Conservation (phyloP, 306 rosid genomes). For the Quercus rubra region DNA sequence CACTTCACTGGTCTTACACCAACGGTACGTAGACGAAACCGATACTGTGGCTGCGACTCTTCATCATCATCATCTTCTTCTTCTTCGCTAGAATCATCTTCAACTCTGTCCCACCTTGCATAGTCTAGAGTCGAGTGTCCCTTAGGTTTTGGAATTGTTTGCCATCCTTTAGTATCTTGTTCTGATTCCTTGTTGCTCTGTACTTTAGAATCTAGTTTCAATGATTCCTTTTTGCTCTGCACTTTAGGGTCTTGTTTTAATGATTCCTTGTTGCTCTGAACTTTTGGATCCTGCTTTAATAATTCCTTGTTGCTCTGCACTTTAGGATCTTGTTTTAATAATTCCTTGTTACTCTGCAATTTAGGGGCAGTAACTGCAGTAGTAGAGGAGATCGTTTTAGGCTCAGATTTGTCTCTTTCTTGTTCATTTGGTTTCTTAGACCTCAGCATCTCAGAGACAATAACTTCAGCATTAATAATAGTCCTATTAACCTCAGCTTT, state of each 20-base stretch:
- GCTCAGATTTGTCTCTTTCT: constrained; percentile 36
- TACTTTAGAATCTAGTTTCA: constrained; percentile 13
- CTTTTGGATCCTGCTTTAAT: constrained; percentile 48
- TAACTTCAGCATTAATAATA: constrained; percentile 15
- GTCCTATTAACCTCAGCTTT: constrained; percentile 31
- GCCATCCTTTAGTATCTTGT: constrained; percentile 72
- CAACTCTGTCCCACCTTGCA: constrained; percentile 88
- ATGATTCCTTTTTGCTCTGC: constrained; percentile 23
- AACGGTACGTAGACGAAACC: constrained; percentile 70
- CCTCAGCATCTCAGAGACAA: constrained; percentile 26
- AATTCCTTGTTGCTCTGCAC: constrained; percentile 26
- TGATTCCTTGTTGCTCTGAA: neutral
- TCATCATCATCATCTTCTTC: constrained; percentile 55
- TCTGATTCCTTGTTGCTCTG: constrained; percentile 31
- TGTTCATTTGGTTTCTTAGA: constrained; percentile 30
- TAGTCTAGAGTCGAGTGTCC: constrained; percentile 91
- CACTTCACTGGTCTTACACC: constrained; percentile 81
- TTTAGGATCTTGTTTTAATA: constrained; percentile 35
- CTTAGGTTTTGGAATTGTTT: constrained; percentile 90
- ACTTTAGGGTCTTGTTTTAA: constrained; percentile 13
- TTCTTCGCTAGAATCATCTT: constrained; percentile 92
- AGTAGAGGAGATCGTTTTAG: constrained; percentile 21
- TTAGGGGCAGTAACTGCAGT: constrained; percentile 34
- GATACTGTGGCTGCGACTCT: constrained; percentile 67
- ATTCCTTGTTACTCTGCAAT: constrained; percentile 20